Evolutionary conservation across 352 stramenopile genomes (phyloP).

Genomic region (Detonula confervacea): DNA sequence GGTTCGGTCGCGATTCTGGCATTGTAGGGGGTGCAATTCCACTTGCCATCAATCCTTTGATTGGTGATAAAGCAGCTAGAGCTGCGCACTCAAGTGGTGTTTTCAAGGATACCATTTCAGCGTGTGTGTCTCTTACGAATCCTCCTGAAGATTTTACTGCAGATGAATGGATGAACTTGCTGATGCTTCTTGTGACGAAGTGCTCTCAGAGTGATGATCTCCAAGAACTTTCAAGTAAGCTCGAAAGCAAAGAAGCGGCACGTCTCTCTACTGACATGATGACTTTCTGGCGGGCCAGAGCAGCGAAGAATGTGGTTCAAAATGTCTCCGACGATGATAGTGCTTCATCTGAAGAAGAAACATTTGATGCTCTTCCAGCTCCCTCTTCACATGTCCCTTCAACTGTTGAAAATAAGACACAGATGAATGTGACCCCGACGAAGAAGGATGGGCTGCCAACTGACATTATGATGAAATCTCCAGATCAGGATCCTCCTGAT

Average conservation of each 20-base stretch:
- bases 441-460: slow-evolving; percentile 25
- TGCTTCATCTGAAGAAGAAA: slow-evolving; percentile 35
- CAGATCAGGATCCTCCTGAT: slow-evolving; percentile 28
- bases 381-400: slow-evolving; percentile 44
- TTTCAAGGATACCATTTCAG: slow-evolving; percentile 77
- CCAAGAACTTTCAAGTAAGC: slow-evolving; percentile 71
- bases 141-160: slow-evolving; percentile 72
- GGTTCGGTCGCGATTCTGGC: slow-evolving; percentile 69
- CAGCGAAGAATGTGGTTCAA: slow-evolving; percentile 59
- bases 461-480: slow-evolving; percentile 31
- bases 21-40: slow-evolving; percentile 68
- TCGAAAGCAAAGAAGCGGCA: slow-evolving; percentile 70
- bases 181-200: slow-evolving; percentile 80
- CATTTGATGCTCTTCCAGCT: neutral
- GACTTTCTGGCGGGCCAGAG: slow-evolving; percentile 51
- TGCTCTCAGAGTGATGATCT: slow-evolving; percentile 82
- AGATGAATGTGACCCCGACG: slow-evolving; percentile 20
- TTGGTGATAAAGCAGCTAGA: slow-evolving; percentile 80
- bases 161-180: slow-evolving; percentile 77
- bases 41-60: slow-evolving; percentile 75
- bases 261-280: slow-evolving; percentile 47
- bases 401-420: slow-evolving; percentile 20
- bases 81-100: slow-evolving; percentile 75
- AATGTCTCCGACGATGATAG: slow-evolving; percentile 57
- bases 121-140: slow-evolving; percentile 66